phyloP scores from a whole-genome alignment of 768 basidiomycete genomes.

The Kockovaella imperatae region DNA sequence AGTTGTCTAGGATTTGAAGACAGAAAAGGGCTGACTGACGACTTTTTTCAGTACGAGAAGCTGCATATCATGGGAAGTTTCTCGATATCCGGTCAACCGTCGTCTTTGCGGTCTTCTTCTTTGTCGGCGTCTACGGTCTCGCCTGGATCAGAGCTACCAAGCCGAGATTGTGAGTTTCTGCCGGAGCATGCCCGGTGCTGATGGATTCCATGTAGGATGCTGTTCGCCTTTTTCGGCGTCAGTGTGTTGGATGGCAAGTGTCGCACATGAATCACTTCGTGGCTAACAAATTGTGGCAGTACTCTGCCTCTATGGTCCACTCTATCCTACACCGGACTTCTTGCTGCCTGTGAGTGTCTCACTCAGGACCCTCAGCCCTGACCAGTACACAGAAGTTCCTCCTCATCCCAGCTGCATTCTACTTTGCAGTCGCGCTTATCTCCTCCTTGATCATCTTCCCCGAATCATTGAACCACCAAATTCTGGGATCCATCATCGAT shows the following conservation, averaged over 20 bases:
- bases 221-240: slow-evolving; percentile 51
- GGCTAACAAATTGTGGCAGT: slow-evolving; percentile 16
- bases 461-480: slow-evolving; percentile 49
- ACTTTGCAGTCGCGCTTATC: slow-evolving; percentile 51
- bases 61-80: slow-evolving; percentile 52
- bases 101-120: slow-evolving; percentile 52
- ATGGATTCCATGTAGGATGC: too few relatives aligned
- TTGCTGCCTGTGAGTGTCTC: slow-evolving; percentile 46
- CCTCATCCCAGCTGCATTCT: slow-evolving; percentile 50
- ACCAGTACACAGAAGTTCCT: slow-evolving; percentile 34
- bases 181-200: too few relatives aligned
- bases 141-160: slow-evolving; percentile 50
- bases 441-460: slow-evolving; percentile 53
- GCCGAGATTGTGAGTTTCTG: slow-evolving; percentile 47
- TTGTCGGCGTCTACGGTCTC: slow-evolving; percentile 48
- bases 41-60: slow-evolving; percentile 34
- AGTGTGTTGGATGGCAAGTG: slow-evolving; percentile 47
- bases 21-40: too few relatives aligned
- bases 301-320: slow-evolving; percentile 48
- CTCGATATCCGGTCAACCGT: slow-evolving; percentile 51
- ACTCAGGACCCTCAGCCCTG: too few relatives aligned
- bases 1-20: too few relatives aligned
- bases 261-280: too few relatives aligned
- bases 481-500: slow-evolving; percentile 28
- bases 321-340: slow-evolving; percentile 51